Base-by-base conservation (phyloP, 306 rosid species). In the Castanospermum australe region DNA sequence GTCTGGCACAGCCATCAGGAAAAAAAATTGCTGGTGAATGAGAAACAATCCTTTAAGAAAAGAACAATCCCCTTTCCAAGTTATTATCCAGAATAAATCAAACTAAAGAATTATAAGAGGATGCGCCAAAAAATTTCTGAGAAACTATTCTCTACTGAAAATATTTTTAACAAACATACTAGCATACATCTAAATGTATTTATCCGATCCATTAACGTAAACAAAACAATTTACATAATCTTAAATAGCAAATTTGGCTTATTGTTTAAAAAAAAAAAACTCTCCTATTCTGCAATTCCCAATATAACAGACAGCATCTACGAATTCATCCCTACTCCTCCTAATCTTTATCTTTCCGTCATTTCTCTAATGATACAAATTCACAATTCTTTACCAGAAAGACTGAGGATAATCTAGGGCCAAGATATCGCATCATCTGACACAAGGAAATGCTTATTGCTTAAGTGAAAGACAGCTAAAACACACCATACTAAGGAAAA, bases 41-140 rank as follows among this genome's bases (percentile, higher is more conserved):
- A 79, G 76, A 71, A 64, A 50, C 56, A 25, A 48, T 17, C 25
- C n/a, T 47, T 33, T 2, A 60, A 79, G 50, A n/a, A 45, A 54
- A 70, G 32, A 65, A 59, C 0, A 38, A 55, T 64, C 55, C 64
- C 45, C 57, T 48, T 59, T 28, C 28, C 14, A 20, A 35, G 9
- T 55, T 38, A 36, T 35, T 7, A 13, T 41, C 8, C 22, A 57
- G 28, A 48, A 67, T 6, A 55, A 22, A 54, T 1, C 50, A 71
- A 56, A 42, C 22, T 2, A 2, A 10, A 59, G 48, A 8, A 73
- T 9, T 73, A 55, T 13, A 60, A 50, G 75, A 71, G 17, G 9
- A 38, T 12, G 22, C 20, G 8, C 17, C 47, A 32, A 32, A n/a
- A 5, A 4, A n/a, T 33, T 33, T 32, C 39, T n/a, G 32, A 33